Evolutionary conservation across 768 basidiomycete species (phyloP), one percentile per base, ranked within the genome.

Genomic region (Clitopilus hobsonii): DNA sequence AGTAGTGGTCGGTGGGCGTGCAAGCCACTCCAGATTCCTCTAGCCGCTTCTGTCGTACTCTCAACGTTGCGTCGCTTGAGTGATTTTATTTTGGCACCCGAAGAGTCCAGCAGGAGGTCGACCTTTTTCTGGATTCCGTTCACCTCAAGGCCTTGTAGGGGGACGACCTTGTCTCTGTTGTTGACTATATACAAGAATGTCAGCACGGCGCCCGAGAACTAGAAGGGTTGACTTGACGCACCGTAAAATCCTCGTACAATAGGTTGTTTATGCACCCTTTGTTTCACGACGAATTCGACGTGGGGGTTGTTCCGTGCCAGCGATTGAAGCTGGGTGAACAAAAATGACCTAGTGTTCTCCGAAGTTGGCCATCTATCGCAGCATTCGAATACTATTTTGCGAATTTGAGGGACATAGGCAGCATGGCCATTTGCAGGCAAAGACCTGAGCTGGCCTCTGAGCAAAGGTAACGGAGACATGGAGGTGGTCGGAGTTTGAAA

Each of bases 11-110:
- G 81, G 62, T 85, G 82, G 60, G 88, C 88, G 62, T 95, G 93
- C 58, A 94, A 71, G 18, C 92, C 91, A 66, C 87, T 89, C 92
- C 91, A 94, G 59, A 94, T 90, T 52, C 93, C 93, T 67, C 93
- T 84, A 8, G 89, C 78, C 16, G 90, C 80, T 72, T 91, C 89
- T 50, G 87, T 85, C 25, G 80, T 82, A 64, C 88, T 91, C 75
- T 90, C 84, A 25, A 96, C 87, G 16, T 80, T 76, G 56, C 83
- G 78, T 60, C 86, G 81, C 67, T 93, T 92, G 64, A 94, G 72
- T 13, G 86, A 77, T 66, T 84, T 85, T 55, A 95, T 93, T 71
- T 91, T 90, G 45, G 86, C 83, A 22, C 94, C 94, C 5, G 91
- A 93, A 28, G 93, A 84, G 69, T 93, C 91, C 49, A 96, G 82